These are phyloP conservation scores for Cnidoscolus chayamansa DNA, from an alignment of 441 rosid species.

Conservation along the genomic window DNA sequence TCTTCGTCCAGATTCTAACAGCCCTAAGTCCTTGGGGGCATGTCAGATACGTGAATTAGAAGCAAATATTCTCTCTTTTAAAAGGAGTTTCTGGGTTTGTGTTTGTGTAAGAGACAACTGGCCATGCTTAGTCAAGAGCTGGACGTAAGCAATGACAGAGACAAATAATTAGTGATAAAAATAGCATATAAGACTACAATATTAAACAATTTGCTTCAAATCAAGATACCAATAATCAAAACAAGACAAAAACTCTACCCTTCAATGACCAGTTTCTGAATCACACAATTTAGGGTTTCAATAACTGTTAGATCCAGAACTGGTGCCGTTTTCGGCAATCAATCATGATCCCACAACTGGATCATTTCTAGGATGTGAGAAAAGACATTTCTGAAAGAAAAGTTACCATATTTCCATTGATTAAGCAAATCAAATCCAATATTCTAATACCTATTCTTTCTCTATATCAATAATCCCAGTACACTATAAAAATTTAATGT, in stretches of 20 bases:
- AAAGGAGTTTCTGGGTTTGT: neutral
- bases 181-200: conserved; percentile 7
- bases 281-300: conserved; percentile 34
- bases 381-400: conserved; percentile 16
- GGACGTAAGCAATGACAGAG: conserved; percentile 27
- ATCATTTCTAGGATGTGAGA: conserved; percentile 38
- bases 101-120: conserved; percentile 25
- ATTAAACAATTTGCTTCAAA: conserved; percentile 25
- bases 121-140: conserved; percentile 24
- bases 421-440: too few relatives aligned
- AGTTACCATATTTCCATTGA: too few relatives aligned
- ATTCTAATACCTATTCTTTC: too few relatives aligned
- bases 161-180: neutral
- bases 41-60: conserved; percentile 30
- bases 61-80: conserved; percentile 26
- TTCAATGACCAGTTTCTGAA: conserved; percentile 31
- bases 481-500: too few relatives aligned
- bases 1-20: conserved; percentile 33
- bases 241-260: conserved; percentile 35
- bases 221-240: conserved; percentile 33
- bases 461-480: too few relatives aligned
- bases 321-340: conserved; percentile 15
- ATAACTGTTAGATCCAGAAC: conserved; percentile 29
- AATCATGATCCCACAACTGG: conserved; percentile 14
- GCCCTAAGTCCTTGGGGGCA: conserved; percentile 26